Conservation (phyloP, 1,139 yeast genomes). For the Williopsis jadinii region DNA sequence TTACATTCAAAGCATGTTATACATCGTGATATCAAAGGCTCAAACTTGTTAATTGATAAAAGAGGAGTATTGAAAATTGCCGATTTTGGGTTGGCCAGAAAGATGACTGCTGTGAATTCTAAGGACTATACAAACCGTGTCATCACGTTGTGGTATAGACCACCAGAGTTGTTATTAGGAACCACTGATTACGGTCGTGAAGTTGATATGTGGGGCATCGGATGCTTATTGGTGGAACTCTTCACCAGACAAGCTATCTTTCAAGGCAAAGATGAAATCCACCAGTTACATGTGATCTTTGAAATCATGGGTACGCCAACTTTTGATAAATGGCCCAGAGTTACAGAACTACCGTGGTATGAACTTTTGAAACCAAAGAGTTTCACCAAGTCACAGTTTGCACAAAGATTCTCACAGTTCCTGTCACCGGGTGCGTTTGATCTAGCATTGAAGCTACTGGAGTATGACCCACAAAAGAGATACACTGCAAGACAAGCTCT, state of each 20-base stretch:
- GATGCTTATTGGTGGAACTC: slow-evolving; percentile 80
- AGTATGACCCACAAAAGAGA: slow-evolving; percentile 63
- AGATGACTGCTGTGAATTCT: slow-evolving; percentile 48
- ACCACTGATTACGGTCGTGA: slow-evolving; percentile 86
- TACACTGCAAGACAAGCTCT: slow-evolving; percentile 57
- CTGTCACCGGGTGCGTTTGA: slow-evolving; percentile 53
- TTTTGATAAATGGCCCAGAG: slow-evolving; percentile 68
- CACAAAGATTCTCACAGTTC: slow-evolving; percentile 34
- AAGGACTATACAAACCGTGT: slow-evolving; percentile 87
- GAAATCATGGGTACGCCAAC: slow-evolving; percentile 85
- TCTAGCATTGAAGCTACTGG: slow-evolving; percentile 55
- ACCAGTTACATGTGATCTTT: slow-evolving; percentile 72
- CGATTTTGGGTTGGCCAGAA: slow-evolving; percentile 90
- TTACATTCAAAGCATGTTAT: slow-evolving; percentile 73
- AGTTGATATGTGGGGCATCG: slow-evolving; percentile 96
- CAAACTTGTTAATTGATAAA: slow-evolving; percentile 72
- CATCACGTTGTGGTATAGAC: slow-evolving; percentile 94
- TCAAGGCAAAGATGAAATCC: slow-evolving; percentile 84
- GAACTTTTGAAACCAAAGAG: slow-evolving; percentile 63
- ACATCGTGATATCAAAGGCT: slow-evolving; percentile 93
- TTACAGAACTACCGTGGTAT: slow-evolving; percentile 83
- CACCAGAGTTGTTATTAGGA: slow-evolving; percentile 88
- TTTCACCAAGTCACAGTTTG: slow-evolving; percentile 40
- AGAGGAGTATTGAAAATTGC: slow-evolving; percentile 78
- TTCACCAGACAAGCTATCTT: slow-evolving; percentile 72